phyloP scores from a whole-genome alignment of 2,329 filamentous ascomycete genomes.

The Sporothrix variecibatus region DNA sequence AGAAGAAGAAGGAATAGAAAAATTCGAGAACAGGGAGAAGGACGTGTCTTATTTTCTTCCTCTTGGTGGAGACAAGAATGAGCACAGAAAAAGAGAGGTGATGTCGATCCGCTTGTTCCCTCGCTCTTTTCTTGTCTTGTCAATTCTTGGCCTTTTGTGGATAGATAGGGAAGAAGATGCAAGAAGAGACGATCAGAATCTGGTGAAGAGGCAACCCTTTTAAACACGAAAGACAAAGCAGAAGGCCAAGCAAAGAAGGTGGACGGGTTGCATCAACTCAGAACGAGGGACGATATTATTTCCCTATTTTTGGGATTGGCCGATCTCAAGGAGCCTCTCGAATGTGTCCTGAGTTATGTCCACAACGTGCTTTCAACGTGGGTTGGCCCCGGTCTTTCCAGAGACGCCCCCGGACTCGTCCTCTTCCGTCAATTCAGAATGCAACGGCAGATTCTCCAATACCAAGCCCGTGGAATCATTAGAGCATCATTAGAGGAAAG shows the following conservation, averaged over 20 bases:
- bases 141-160: neutral
- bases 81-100: neutral
- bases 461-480: constrained; percentile 5
- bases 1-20: neutral
- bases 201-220: neutral
- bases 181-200: neutral
- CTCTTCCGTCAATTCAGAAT: neutral
- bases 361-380: constrained; percentile 1
- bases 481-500: constrained; percentile 13
- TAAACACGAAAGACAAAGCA: neutral
- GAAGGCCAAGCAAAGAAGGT: neutral
- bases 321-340: neutral
- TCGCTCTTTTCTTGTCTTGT: neutral
- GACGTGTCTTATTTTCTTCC: neutral
- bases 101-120: constrained; percentile 5
- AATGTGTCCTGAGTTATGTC: neutral
- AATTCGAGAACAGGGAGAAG: neutral
- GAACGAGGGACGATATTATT: neutral
- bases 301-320: neutral
- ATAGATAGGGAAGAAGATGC: neutral
- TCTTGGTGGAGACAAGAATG: neutral
- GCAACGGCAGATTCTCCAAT: neutral
- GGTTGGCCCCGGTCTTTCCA: neutral
- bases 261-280: neutral
- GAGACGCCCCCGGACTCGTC: neutral